Evolutionary conservation across 768 basidiomycete genomes (phyloP).

Genomic region (Mycena leptocephala): DNA sequence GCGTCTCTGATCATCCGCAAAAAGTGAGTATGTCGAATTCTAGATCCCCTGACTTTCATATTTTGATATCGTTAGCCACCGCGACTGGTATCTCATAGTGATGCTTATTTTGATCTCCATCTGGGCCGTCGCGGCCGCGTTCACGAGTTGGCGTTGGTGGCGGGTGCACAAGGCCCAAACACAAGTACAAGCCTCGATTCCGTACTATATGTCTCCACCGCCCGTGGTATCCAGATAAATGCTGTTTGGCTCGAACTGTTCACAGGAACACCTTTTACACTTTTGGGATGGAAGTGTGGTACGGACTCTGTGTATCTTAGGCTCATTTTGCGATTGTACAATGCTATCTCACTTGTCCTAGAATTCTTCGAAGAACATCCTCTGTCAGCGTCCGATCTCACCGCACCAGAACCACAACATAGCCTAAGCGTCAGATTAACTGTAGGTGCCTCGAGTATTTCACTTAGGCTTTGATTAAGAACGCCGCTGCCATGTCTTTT

Average conservation of each 20-base stretch:
- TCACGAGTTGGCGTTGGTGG: constrained; percentile 9
- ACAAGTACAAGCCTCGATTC: not conserved
- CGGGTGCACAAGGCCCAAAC: not conserved
- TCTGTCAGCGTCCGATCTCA: no score
- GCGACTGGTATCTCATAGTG: not conserved
- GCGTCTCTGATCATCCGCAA: not conserved
- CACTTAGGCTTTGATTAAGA: no score
- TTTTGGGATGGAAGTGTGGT: no score
- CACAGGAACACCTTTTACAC: no score
- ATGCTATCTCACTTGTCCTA: no score
- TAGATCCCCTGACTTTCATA: not conserved
- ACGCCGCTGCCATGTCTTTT: no score
- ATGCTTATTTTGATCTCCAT: not conserved
- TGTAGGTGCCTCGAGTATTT: no score
- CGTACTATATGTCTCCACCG: constrained; percentile 3
- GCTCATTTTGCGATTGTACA: no score
- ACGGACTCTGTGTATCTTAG: no score
- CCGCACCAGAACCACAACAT: no score
- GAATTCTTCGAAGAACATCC: no score
- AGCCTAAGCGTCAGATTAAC: no score
- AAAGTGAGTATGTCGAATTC: not conserved
- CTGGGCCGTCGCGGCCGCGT: not conserved
- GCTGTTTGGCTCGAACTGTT: not conserved
- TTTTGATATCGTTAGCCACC: not conserved
- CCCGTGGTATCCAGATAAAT: not conserved